Conservation (phyloP, 2,329 filamentous ascomycete species). For the Karstenula rhodostoma region DNA sequence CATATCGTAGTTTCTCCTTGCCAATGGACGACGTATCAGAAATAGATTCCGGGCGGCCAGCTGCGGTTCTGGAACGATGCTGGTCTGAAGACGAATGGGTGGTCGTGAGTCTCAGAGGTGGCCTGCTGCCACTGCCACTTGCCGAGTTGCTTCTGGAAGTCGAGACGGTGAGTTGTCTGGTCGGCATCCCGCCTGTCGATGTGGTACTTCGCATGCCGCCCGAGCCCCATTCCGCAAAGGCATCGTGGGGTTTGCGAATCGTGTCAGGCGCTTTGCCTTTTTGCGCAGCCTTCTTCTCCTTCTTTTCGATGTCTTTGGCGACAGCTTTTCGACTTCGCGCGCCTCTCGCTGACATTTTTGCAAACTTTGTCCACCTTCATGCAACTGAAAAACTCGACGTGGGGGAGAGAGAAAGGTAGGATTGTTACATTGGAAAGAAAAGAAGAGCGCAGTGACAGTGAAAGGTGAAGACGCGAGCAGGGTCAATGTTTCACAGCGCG, state of each 20-base stretch:
- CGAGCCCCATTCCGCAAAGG: conserved; percentile 39
- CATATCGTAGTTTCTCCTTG: conserved; percentile 45
- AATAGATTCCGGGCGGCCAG: conserved; percentile 32
- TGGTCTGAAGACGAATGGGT: conserved; percentile 34
- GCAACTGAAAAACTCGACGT: neutral
- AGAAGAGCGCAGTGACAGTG: neutral
- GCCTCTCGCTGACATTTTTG: conserved; percentile 50
- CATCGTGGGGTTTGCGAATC: conserved; percentile 34
- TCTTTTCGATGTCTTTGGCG: conserved; percentile 50
- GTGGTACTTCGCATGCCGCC: conserved; percentile 25
- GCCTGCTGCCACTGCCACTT: conserved; percentile 29
- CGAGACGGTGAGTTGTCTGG: conserved; percentile 39
- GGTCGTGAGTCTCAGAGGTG: conserved; percentile 29
- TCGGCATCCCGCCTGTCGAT: conserved; percentile 26
- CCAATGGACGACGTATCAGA: conserved; percentile 40
- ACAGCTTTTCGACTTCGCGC: conserved; percentile 51
- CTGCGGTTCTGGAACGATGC: conserved; percentile 32
- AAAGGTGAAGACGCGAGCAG: neutral
- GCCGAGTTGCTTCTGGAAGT: conserved; percentile 43
- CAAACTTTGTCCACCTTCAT: conserved; percentile 2
- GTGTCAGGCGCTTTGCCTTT: conserved; percentile 40
- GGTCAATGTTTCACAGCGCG: conserved; percentile 8
- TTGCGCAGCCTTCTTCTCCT: conserved; percentile 47
- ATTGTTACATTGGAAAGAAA: neutral
- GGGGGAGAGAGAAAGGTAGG: neutral